Conservation (phyloP, 1,139 yeast genomes). For the Scheffersomyces titani region DNA sequence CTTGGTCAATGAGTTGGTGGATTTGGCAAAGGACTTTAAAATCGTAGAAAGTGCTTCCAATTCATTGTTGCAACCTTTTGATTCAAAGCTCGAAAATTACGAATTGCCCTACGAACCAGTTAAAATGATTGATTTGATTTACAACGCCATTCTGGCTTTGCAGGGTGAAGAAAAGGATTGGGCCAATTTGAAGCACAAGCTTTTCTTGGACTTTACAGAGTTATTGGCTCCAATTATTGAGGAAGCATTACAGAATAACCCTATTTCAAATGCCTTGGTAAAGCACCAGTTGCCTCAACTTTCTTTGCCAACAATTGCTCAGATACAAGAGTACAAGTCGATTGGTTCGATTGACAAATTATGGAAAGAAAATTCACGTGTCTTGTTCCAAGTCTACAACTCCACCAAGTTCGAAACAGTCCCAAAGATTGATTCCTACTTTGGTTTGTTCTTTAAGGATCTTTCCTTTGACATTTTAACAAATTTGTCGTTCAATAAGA, state of each 20-base stretch:
- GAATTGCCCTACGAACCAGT: slow-evolving; percentile 56
- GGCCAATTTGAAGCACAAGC: slow-evolving; percentile 22
- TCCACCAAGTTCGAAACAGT: slow-evolving; percentile 64
- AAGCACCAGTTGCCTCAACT: slow-evolving; percentile 50
- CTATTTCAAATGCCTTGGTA: slow-evolving; percentile 41
- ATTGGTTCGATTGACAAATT: slow-evolving; percentile 36
- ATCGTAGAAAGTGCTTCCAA: slow-evolving; percentile 22
- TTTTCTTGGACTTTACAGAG: slow-evolving; percentile 36
- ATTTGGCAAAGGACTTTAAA: slow-evolving; percentile 41
- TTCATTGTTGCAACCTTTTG: slow-evolving; percentile 40
- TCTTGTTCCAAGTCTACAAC: slow-evolving; percentile 66
- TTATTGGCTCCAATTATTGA: slow-evolving; percentile 38
- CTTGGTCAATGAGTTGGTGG: slow-evolving; percentile 46
- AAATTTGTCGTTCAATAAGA: slow-evolving; percentile 84
- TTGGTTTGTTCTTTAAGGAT: slow-evolving; percentile 68
- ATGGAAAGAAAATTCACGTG: slow-evolving; percentile 54
- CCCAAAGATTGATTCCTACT: slow-evolving; percentile 62
- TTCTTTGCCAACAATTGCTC: slow-evolving; percentile 46
- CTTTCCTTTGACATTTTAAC: slow-evolving; percentile 72
- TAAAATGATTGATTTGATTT: slow-evolving; percentile 51
- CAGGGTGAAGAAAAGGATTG: slow-evolving; percentile 31
- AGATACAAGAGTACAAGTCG: slow-evolving; percentile 32
- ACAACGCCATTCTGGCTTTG: slow-evolving; percentile 51
- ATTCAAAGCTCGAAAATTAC: slow-evolving; percentile 31
- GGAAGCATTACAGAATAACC: slow-evolving; percentile 34